A percentile compares a stretch with the other conserved stretches of the same genome.
phyloP scores from a whole-genome alignment of 208 protist species.

The Zelonia costaricensis region DNA sequence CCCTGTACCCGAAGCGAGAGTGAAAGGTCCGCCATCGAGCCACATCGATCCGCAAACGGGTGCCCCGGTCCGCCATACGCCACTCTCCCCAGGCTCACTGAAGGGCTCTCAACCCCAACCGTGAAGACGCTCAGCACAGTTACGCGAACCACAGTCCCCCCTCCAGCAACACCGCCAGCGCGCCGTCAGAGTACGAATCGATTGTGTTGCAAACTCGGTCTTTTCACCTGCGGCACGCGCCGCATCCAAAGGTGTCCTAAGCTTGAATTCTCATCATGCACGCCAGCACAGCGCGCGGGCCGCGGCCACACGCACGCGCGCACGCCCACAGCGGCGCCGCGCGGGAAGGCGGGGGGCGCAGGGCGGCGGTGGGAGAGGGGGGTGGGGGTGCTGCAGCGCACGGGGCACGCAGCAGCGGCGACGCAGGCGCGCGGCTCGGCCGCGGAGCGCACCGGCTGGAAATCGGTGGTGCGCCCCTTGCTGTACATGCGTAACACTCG shows the following conservation, averaged over 20 bases:
- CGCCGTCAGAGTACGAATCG: constrained; percentile 52
- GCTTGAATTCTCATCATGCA: constrained; percentile 46
- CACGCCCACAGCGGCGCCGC: neutral
- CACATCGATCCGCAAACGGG: too few relatives aligned
- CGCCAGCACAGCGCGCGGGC: neutral
- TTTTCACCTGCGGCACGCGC: constrained; percentile 39
- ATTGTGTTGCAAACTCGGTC: constrained; percentile 38
- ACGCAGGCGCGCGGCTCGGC: neutral
- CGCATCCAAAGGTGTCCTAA: constrained; percentile 67
- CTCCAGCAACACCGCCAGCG: constrained; percentile 1
- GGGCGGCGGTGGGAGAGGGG: neutral
- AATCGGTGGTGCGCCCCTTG: constrained; percentile 16
- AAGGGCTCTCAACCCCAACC: too few relatives aligned
- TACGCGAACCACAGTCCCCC: neutral
- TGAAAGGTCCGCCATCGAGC: too few relatives aligned
- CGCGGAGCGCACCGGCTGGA: constrained; percentile 15
- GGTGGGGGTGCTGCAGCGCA: too few relatives aligned
- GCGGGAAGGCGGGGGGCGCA: neutral
- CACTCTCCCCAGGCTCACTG: too few relatives aligned
- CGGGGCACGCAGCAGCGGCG: neutral
- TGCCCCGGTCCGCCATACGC: too few relatives aligned
- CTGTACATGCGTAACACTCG: neutral
- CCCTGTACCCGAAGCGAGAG: too few relatives aligned
- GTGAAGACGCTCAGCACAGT: constrained; percentile 1
- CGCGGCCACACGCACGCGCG: neutral